These are phyloP conservation scores for Exophiala lecanii-corni DNA, from an alignment of 2,329 filamentous ascomycete species.

Conservation along the genomic window DNA sequence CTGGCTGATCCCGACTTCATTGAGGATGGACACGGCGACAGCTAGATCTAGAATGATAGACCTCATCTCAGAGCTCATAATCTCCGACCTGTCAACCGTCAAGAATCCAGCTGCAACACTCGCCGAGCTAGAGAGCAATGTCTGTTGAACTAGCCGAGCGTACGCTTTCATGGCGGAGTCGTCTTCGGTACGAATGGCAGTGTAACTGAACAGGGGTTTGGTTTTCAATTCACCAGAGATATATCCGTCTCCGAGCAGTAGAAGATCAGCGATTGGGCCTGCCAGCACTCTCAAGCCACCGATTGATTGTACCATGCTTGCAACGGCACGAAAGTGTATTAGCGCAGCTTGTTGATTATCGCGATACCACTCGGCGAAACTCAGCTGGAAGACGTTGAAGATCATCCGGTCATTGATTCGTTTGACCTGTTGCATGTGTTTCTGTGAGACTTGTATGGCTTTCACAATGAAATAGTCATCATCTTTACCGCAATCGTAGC, in stretches of 20 bases:
- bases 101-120: background rate
- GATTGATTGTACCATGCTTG: background rate
- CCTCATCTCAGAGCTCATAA: background rate
- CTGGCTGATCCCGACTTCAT: background rate
- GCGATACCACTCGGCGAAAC: conserved; percentile 1
- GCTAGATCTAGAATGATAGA: background rate
- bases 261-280: background rate
- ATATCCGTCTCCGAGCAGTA: background rate
- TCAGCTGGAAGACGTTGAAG: conserved; percentile 1
- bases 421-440: background rate
- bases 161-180: background rate
- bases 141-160: background rate
- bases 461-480: background rate
- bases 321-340: background rate
- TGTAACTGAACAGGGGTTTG: background rate
- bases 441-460: background rate
- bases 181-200: background rate
- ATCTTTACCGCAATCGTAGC: conserved; percentile 1
- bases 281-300: background rate
- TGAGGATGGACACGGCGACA: background rate
- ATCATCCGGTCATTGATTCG: background rate
- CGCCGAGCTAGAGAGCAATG: background rate
- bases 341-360: background rate
- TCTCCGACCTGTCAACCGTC: background rate
- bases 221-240: background rate